These are phyloP conservation scores for Pisolithus marmoratus DNA, from an alignment of 768 basidiomycete species.

Conservation along the genomic window DNA sequence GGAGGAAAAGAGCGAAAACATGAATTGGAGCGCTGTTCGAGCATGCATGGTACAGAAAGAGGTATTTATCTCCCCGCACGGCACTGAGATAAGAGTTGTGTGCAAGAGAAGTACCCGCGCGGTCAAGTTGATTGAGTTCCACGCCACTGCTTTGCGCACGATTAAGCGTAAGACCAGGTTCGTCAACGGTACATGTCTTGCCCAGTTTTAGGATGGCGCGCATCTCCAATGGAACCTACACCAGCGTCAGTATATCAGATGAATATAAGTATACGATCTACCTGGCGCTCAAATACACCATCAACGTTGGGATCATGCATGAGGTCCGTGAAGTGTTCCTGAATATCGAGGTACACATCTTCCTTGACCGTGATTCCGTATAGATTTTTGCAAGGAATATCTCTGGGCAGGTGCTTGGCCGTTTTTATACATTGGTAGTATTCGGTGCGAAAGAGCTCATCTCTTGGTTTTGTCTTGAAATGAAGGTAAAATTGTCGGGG, in stretches of 20 bases:
- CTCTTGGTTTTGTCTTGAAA: conserved; percentile 62
- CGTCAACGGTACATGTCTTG: conserved; percentile 68
- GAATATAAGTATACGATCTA: conserved; percentile 24
- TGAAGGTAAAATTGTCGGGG: conserved; percentile 93
- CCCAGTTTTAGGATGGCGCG: conserved; percentile 82
- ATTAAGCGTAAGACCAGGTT: conserved; percentile 67
- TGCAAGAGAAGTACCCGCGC: conserved; percentile 49
- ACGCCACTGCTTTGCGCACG: conserved; percentile 78
- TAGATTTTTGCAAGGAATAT: conserved; percentile 68
- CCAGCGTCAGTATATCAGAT: neutral
- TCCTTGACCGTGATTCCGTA: conserved; percentile 83
- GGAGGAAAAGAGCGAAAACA: conserved; percentile 83
- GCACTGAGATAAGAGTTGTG: conserved; percentile 69
- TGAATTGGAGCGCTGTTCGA: conserved; percentile 72
- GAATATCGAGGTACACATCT: conserved; percentile 74
- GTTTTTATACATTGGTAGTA: conserved; percentile 71
- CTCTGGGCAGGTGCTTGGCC: conserved; percentile 72
- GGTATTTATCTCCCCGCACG: conserved; percentile 65
- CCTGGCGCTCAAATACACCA: conserved; percentile 91
- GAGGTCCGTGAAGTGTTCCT: conserved; percentile 88
- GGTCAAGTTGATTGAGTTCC: conserved; percentile 76
- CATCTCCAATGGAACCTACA: conserved; percentile 73
- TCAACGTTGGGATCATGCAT: conserved; percentile 94
- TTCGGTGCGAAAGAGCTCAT: conserved; percentile 61
- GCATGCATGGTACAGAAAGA: conserved; percentile 85